A percentile compares a stretch with the other conserved stretches of the same genome.
These are phyloP conservation scores for Allantophomopsis cytisporea DNA, from an alignment of 2,329 filamentous ascomycete genomes.

Conservation along the genomic window DNA sequence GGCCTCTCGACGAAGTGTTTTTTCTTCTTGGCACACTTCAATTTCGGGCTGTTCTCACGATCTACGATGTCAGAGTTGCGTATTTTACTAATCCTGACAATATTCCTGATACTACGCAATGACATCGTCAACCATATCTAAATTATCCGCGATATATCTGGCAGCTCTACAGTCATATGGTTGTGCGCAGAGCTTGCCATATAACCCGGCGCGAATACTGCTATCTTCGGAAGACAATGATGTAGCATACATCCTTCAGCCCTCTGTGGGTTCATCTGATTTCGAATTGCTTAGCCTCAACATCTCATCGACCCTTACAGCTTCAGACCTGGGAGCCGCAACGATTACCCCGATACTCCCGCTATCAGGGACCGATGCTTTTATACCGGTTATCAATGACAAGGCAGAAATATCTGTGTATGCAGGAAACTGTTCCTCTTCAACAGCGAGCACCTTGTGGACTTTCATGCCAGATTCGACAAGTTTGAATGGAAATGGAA, in stretches of 20 bases:
- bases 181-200: constrained; percentile 44
- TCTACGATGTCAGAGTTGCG: too few species aligned
- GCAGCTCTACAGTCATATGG: too few species aligned
- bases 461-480: constrained; percentile 37
- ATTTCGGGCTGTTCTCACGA: too few species aligned
- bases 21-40: too few species aligned
- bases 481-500: constrained; percentile 31
- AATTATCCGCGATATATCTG: too few species aligned
- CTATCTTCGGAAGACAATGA: constrained; percentile 33
- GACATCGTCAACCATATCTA: too few species aligned
- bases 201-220: constrained; percentile 64
- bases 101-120: too few species aligned
- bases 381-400: constrained; percentile 52
- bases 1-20: too few species aligned
- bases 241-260: constrained; percentile 55
- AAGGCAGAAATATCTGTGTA: constrained; percentile 62
- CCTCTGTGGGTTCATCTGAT: constrained; percentile 18
- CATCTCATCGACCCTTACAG: constrained; percentile 40
- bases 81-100: too few species aligned
- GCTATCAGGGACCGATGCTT: constrained; percentile 46
- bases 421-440: constrained; percentile 54
- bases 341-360: constrained; percentile 43
- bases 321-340: constrained; percentile 28
- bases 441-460: constrained; percentile 49
- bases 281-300: constrained; percentile 50